Conservation (phyloP, 768 basidiomycete genomes). For the Serendipita sp. region DNA sequence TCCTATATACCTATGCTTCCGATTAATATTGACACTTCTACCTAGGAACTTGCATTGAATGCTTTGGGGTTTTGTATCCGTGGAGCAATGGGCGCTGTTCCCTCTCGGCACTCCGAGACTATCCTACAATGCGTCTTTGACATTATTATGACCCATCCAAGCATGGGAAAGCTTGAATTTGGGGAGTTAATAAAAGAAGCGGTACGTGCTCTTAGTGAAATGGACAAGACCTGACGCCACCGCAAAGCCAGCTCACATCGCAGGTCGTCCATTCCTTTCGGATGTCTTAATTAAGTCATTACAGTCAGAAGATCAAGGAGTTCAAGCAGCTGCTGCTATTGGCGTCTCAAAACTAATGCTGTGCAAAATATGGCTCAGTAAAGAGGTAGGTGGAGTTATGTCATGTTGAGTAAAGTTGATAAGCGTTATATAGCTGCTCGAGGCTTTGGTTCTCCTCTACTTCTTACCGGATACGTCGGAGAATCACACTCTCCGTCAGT, state of each 20-base stretch:
- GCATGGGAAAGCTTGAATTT: not conserved
- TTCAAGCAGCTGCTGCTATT: not conserved
- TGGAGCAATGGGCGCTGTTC: not conserved
- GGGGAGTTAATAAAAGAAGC: not conserved
- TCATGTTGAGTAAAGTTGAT: too few relatives aligned
- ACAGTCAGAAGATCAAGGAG: not conserved
- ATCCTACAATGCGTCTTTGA: not conserved
- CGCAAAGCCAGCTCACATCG: not conserved
- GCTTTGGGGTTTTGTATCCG: not conserved
- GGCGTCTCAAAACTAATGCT: not conserved
- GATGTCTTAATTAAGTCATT: not conserved
- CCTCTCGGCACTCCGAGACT: not conserved
- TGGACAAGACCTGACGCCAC: not conserved
- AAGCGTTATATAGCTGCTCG: slow-evolving; percentile 20
- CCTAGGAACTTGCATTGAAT: not conserved
- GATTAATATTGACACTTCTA: not conserved
- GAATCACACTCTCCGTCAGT: slow-evolving; percentile 29
- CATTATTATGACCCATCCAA: slow-evolving; percentile 2
- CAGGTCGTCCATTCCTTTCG: not conserved
- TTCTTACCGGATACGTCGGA: slow-evolving; percentile 28
- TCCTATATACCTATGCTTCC: not conserved
- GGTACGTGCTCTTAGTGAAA: not conserved
- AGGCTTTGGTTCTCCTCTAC: slow-evolving; percentile 26
- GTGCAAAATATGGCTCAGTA: not conserved
- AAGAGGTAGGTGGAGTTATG: not conserved